Base-by-base conservation (phyloP, 2,329 filamentous ascomycete species). In the Hypoxylon sp. region DNA sequence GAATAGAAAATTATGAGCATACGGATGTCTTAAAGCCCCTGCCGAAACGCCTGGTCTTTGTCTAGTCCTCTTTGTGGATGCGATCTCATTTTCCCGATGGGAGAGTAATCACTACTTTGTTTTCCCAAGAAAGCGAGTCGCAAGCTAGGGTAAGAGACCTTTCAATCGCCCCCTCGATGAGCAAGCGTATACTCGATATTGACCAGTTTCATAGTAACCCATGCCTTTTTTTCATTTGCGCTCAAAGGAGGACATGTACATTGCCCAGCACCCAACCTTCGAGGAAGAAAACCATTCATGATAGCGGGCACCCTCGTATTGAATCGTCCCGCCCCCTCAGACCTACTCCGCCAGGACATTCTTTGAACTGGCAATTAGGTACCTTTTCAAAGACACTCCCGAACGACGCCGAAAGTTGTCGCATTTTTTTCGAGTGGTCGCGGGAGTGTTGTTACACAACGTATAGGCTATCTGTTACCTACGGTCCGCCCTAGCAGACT, bases 51-150 rank as follows among this genome's bases (percentile, higher is more conserved):
- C 3, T 16, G 5, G 39, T 16, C 32, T 58, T 58, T 58, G 55
- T 58, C 45, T 5, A 11, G 8, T 2, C n/a, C 1, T 19, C 55
- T 51, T 58, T 58, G n/a, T 58, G 14, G 14, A 21, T 9, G 34
- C 1, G 2, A 30, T 29, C 4, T 21, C 3, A 30, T 41, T 43
- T 43, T 43, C 34, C 37, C 37, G 30, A 16, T 19, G 37, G 6
- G 32, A 14, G 12, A n/a, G 7, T 5, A 11, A 19, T 11, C 16
- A 7, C n/a, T 30, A 19, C 37, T 41, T 41, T 41, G 37, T 41
- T 21, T 7, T 19, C n/a, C 16, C 2, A 16, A 41, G n/a, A 41
- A 9, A 9, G 16, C 37, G 37, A 41, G 16, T 41, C 7, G 7
- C 30, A 3, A 41, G 19, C 16, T 19, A 3, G 11, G 37, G 37